Evolutionary conservation across 768 basidiomycete species (phyloP).

Genomic region (Crepidotus variabilis): DNA sequence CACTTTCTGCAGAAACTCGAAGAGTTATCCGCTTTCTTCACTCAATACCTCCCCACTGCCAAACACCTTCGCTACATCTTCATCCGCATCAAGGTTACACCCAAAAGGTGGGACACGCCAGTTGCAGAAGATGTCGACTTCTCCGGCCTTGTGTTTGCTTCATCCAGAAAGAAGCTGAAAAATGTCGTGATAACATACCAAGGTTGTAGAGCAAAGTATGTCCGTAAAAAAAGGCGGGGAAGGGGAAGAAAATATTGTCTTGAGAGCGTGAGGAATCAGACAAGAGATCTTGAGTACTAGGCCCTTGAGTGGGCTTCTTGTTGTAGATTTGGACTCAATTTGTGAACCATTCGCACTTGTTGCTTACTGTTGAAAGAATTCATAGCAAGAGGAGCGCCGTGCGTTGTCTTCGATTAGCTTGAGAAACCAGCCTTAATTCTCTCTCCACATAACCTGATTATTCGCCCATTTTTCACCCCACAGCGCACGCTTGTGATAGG

Average conservation of each 20-base stretch:
- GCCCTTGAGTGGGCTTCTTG: too few species aligned
- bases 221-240: too few species aligned
- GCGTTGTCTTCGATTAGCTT: too few species aligned
- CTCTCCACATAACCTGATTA: conserved; percentile 84
- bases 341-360: not conserved
- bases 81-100: not conserved
- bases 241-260: too few species aligned
- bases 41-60: not conserved
- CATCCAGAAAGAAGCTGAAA: too few species aligned
- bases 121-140: not conserved
- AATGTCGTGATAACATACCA: too few species aligned
- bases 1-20: not conserved
- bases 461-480: conserved; percentile 87
- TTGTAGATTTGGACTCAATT: too few species aligned
- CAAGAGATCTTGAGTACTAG: too few species aligned
- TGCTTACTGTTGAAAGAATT: not conserved
- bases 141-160: too few species aligned
- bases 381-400: too few species aligned
- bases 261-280: too few species aligned
- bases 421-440: conserved; percentile 37
- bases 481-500: conserved; percentile 90
- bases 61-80: not conserved
- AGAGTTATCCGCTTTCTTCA: not conserved
- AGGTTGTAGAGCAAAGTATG: too few species aligned
- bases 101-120: not conserved